These are phyloP conservation scores for Monosporascus ibericus DNA, from an alignment of 2,329 filamentous ascomycete genomes.

Conservation along the genomic window DNA sequence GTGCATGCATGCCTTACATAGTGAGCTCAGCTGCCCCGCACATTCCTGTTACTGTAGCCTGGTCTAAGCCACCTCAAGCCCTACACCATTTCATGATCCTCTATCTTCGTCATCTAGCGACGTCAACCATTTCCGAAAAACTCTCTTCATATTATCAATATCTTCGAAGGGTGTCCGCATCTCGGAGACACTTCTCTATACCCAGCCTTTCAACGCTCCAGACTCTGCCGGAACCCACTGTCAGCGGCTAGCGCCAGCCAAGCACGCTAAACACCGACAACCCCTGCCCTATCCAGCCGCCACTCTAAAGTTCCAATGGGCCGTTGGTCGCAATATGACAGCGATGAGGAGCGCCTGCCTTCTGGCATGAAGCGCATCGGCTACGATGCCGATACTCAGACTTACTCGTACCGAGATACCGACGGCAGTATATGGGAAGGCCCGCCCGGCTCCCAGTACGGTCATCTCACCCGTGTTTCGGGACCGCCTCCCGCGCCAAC, in stretches of 20 bases:
- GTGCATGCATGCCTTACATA: too few species aligned
- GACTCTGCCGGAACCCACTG: not conserved
- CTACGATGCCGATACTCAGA: conserved; percentile 43
- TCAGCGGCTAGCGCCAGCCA: not conserved
- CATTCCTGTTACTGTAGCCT: too few species aligned
- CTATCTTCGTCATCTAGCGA: not conserved
- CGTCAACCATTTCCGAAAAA: too few species aligned
- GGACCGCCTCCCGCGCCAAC: conserved; percentile 4
- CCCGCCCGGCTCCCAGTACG: conserved; percentile 38
- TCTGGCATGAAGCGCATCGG: conserved; percentile 42
- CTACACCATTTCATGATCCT: too few species aligned
- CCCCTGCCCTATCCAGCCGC: not conserved
- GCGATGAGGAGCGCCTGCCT: conserved; percentile 40
- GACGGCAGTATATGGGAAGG: conserved; percentile 40
- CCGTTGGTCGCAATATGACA: conserved; percentile 29
- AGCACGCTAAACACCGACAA: not conserved
- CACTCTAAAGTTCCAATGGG: conserved; percentile 13
- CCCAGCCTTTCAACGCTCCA: too few species aligned
- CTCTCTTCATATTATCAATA: not conserved
- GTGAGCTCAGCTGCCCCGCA: too few species aligned
- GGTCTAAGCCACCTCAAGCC: too few species aligned
- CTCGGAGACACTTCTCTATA: too few species aligned
- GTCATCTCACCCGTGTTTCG: conserved; percentile 28
- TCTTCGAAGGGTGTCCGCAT: too few species aligned
- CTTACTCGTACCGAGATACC: conserved; percentile 39